A percentile compares a stretch with the other conserved stretches of the same genome.
phyloP scores from a whole-genome alignment of 805 yeast genomes.

The Wickerhamomyces alni region DNA sequence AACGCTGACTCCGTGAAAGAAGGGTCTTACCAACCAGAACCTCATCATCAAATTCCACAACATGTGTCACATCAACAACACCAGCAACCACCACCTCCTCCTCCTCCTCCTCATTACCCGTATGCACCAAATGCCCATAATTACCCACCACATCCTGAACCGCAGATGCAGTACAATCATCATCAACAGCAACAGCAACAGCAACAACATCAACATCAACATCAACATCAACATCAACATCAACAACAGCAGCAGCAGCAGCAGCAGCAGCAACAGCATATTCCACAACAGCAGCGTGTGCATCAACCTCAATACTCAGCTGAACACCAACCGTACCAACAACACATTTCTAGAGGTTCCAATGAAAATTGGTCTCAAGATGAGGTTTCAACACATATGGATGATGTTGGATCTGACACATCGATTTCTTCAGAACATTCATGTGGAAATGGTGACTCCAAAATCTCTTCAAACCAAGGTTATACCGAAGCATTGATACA shows the following conservation, averaged over 20 bases:
- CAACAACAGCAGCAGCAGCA: conserved; percentile 18
- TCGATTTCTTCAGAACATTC: conserved; percentile 36
- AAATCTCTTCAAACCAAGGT: conserved; percentile 24
- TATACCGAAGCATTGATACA: conserved; percentile 38
- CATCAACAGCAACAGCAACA: conserved; percentile 17
- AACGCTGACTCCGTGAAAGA: neutral
- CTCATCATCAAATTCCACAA: neutral
- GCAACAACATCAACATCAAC: conserved; percentile 7
- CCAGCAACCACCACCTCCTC: conserved; percentile 5
- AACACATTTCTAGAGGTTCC: conserved; percentile 22
- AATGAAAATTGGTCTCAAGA: conserved; percentile 27
- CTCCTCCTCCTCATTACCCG: conserved; percentile 1
- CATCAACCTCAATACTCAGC: conserved; percentile 19
- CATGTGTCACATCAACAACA: conserved; percentile 11
- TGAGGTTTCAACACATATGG: conserved; percentile 25
- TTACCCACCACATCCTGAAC: too few relatives aligned
- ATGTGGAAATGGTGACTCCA: conserved; percentile 5
- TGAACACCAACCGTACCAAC: conserved; percentile 11
- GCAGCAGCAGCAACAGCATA: conserved; percentile 15
- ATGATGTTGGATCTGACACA: conserved; percentile 30
- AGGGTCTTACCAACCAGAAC: neutral
- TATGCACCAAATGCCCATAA: conserved; percentile 8
- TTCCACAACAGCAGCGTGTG: neutral
- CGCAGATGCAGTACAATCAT: too few relatives aligned
- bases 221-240: conserved; percentile 16